A percentile compares a stretch with the other conserved stretches of the same genome.
Evolutionary conservation across 768 basidiomycete genomes (phyloP).

Genomic region (Macrocybe gigantea): DNA sequence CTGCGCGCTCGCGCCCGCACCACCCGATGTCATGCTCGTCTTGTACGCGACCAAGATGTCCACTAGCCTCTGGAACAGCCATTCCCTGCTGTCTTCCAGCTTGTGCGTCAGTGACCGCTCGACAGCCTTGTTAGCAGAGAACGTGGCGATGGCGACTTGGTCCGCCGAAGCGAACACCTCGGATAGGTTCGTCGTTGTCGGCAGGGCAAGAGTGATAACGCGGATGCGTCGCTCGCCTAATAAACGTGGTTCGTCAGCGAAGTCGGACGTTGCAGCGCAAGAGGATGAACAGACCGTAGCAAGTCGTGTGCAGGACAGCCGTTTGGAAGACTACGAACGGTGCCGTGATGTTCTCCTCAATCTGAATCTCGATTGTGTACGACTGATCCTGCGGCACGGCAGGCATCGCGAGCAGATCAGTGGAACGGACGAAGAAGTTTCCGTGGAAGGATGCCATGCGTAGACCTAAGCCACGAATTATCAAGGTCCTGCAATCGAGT

Average conservation of each 20-base stretch:
- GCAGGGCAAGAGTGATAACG: conserved; percentile 82
- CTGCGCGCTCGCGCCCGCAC: conserved; percentile 91
- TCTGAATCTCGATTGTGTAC: conserved; percentile 92
- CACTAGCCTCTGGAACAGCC: conserved; percentile 76
- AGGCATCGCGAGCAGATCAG: conserved; percentile 92
- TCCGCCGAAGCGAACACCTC: conserved; percentile 90
- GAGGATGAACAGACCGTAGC: conserved; percentile 54
- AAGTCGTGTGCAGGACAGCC: conserved; percentile 91
- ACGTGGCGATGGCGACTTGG: conserved; percentile 78
- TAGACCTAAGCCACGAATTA: conserved; percentile 45
- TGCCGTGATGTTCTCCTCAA: conserved; percentile 88
- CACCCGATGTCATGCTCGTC: conserved; percentile 92
- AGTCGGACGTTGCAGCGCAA: neutral
- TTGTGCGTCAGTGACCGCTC: conserved; percentile 82
- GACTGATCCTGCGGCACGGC: conserved; percentile 96
- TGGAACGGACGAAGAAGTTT: conserved; percentile 97
- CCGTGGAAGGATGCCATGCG: conserved; percentile 98
- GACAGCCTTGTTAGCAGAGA: conserved; percentile 89
- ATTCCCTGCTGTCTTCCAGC: conserved; percentile 85
- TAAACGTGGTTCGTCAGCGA: neutral
- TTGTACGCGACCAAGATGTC: conserved; percentile 88
- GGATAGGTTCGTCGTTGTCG: conserved; percentile 82
- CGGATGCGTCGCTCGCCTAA: conserved; percentile 82
- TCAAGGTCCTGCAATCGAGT: conserved; percentile 1
- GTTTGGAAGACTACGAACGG: conserved; percentile 95